Evolutionary conservation across 352 stramenopile species (phyloP).

Genomic region (Peronospora destructor): DNA sequence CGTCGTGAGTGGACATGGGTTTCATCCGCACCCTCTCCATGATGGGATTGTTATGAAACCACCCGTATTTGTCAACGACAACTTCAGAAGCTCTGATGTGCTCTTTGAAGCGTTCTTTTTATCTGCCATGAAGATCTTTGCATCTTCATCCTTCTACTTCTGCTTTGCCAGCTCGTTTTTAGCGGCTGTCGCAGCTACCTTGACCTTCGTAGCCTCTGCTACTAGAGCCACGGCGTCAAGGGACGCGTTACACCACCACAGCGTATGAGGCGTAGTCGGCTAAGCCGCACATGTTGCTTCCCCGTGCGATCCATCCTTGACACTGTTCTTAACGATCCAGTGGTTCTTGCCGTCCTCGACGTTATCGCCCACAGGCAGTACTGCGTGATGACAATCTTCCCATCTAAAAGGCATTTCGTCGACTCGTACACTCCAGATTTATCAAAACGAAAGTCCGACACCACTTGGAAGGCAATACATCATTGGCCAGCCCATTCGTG

Average conservation of each 20-base stretch:
- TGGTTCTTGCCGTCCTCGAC: constrained; percentile 83
- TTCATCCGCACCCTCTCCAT: no score
- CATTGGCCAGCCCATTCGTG: no score
- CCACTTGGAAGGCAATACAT: no score
- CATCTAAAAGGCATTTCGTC: constrained; percentile 65
- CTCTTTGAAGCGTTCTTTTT: no score
- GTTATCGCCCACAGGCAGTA: constrained; percentile 96
- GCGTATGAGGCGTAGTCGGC: constrained; percentile 84
- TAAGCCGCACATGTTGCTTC: constrained; percentile 86
- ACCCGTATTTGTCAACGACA: no score
- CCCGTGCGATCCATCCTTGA: constrained; percentile 92
- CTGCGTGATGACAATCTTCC: constrained; percentile 86
- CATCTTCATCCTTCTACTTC: constrained; percentile 12
- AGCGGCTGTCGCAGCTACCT: constrained; percentile 29
- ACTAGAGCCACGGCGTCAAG: constrained; percentile 5
- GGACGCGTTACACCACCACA: constrained; percentile 34
- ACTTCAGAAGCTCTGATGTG: no score
- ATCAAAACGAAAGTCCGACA: constrained; percentile 48
- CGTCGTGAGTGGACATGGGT: neutral
- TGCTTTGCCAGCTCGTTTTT: constrained; percentile 23
- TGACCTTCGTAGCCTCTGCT: constrained; percentile 26
- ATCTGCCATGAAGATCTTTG: no score
- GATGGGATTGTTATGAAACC: no score
- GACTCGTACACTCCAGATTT: constrained; percentile 85
- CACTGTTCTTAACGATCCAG: constrained; percentile 99